A percentile compares a stretch with the other conserved stretches of the same genome.
Evolutionary conservation across 495 filamentous ascomycete genomes (phyloP).

Genomic region (Neurospora sp.): DNA sequence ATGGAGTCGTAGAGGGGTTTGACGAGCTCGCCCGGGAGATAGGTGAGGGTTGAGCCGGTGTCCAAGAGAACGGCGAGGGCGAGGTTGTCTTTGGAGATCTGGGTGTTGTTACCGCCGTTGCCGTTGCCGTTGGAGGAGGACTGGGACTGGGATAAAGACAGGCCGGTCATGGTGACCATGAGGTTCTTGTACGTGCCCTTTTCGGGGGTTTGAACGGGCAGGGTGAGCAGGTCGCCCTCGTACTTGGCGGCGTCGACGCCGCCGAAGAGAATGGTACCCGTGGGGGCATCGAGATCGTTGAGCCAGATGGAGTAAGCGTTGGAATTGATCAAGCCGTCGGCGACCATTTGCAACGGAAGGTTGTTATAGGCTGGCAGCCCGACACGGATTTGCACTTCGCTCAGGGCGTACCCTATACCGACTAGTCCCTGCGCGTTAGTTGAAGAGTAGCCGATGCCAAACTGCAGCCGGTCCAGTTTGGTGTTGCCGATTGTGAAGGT

Average conservation of each 20-base stretch:
- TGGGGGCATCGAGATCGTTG: constrained; percentile 65
- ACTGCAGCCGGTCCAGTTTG: constrained; percentile 59
- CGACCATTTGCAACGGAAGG: constrained; percentile 63
- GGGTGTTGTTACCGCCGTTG: constrained; percentile 23
- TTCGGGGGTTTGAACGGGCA: constrained; percentile 57
- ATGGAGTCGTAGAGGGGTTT: constrained; percentile 53
- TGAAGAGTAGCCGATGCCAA: constrained; percentile 75
- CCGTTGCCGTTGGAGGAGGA: constrained; percentile 20
- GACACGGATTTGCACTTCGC: constrained; percentile 68
- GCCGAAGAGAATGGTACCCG: constrained; percentile 82
- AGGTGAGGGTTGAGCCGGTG: constrained; percentile 83
- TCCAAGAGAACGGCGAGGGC: constrained; percentile 71
- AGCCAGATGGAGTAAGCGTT: constrained; percentile 87
- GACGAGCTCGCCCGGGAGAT: constrained; percentile 65
- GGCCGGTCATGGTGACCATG: constrained; percentile 62
- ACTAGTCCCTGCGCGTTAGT: constrained; percentile 69
- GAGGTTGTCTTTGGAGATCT: constrained; percentile 28
- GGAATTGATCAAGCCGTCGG: constrained; percentile 60
- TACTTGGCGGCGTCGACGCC: constrained; percentile 81
- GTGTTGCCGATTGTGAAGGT: constrained; percentile 54
- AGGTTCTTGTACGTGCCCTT: constrained; percentile 59
- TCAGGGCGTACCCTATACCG: constrained; percentile 77
- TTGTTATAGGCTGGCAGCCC: constrained; percentile 59
- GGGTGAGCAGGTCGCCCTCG: constrained; percentile 55
- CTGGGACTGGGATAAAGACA: constrained; percentile 19